Base-by-base conservation (phyloP, 768 basidiomycete species). In the Megacollybia marginata region DNA sequence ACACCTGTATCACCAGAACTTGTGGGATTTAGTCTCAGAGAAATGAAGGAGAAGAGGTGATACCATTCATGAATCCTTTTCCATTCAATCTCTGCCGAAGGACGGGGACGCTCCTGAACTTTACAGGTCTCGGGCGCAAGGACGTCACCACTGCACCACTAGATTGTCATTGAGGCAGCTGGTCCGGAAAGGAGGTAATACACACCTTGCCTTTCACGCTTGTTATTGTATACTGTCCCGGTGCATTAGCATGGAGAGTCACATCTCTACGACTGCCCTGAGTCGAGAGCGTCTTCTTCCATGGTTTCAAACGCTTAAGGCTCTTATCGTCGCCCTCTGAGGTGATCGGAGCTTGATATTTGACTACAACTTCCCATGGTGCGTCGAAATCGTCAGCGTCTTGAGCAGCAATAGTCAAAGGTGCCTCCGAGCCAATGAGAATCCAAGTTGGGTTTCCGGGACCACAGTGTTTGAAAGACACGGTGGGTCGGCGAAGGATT, bases 1-100 rank as follows among this genome's bases (percentile, higher is more conserved):
- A 95, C 89, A 8, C 95, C 94, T 15, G 88, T 92, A 58, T 96
- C 94, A 1, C 90, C 88, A 45, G 90, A 90, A 62, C 88, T 92
- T 54, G 33, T 42, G 48, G 35, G 38, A 23, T 54, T 51, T 16
- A 51, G 44, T 48, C 42, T 53, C 19, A 38, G 38, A 33, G n/a
- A 44, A 31, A 18, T 31, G 15, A 34, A 38, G 13, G 43, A 46
- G 4, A 50, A 33, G 47, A 6, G 20, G 20, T 35, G 36, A 19
- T 10, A 90, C 92, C 92, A 93, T 70, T 94, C 92, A 53, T 92
- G 89, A 51, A 94, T 87, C 46, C 83, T 83, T 57, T 83, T 88
- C 82, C 90, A 92, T 65, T 85, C 79, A 52, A 95, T 88, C 58
- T 94, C 85, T 19, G 91, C 88, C 3, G 79, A 81, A 2, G 93